Evolutionary conservation across 768 basidiomycete genomes (phyloP).

Genomic region (Gymnopilus dilepis): DNA sequence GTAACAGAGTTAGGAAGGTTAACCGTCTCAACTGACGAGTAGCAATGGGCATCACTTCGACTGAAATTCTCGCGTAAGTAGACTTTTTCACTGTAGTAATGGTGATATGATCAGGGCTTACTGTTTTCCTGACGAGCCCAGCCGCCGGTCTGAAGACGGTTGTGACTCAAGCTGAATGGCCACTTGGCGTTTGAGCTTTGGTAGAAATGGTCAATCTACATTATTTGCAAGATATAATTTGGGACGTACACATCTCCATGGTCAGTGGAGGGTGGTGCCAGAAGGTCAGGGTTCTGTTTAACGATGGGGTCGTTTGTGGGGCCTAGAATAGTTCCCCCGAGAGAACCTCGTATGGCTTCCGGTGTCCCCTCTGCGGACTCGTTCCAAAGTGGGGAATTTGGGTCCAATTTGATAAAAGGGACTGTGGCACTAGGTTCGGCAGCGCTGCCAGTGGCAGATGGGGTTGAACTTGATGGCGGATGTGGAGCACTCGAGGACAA

Average conservation of each 20-base stretch:
- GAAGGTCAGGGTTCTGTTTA: constrained; percentile 56
- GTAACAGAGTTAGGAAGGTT: neutral
- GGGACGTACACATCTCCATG: constrained; percentile 47
- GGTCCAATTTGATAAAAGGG: constrained; percentile 28
- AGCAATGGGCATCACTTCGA: constrained; percentile 52
- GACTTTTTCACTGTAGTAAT: neutral
- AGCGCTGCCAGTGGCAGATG: constrained; percentile 26
- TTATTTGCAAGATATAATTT: neutral
- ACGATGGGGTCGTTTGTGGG: constrained; percentile 59
- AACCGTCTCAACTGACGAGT: constrained; percentile 23
- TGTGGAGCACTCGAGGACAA: constrained; percentile 21
- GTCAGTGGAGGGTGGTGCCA: constrained; percentile 70
- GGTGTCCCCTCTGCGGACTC: constrained; percentile 38
- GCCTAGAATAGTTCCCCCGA: constrained; percentile 57
- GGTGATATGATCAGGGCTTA: constrained; percentile 39
- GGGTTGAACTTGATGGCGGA: constrained; percentile 20
- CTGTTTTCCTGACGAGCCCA: constrained; percentile 61
- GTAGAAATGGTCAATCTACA: neutral
- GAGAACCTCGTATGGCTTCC: constrained; percentile 48
- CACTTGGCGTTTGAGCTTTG: constrained; percentile 57
- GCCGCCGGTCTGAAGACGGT: constrained; percentile 62
- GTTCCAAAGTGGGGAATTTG: constrained; percentile 29
- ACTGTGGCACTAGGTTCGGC: constrained; percentile 47
- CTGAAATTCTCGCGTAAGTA: constrained; percentile 31
- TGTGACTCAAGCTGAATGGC: constrained; percentile 67